Evolutionary conservation across 805 yeast genomes (phyloP).

Genomic region (Candida caryicola): DNA sequence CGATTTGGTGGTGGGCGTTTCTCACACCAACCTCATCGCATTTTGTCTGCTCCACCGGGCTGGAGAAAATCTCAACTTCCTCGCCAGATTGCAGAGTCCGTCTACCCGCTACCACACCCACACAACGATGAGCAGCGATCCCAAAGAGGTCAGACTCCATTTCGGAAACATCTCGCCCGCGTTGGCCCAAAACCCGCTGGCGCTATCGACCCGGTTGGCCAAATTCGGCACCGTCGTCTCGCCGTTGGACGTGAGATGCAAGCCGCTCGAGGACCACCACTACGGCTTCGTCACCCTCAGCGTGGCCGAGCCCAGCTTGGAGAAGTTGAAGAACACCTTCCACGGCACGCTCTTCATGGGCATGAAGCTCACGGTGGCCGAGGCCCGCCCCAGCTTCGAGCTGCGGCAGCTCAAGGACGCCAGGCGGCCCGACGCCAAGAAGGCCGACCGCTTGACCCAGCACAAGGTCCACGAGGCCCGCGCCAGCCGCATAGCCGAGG

Average conservation of each 20-base stretch:
- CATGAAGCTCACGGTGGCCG: constrained; percentile 53
- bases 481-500: constrained; percentile 43
- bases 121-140: not conserved
- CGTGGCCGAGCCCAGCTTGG: constrained; percentile 44
- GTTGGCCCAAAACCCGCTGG: constrained; percentile 44
- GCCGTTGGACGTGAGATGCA: constrained; percentile 52
- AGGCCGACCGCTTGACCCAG: constrained; percentile 25
- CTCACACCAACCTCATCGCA: not conserved
- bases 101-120: not conserved
- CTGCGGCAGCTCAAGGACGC: constrained; percentile 47
- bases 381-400: constrained; percentile 58
- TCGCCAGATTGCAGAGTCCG: constrained; percentile 1
- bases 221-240: constrained; percentile 57
- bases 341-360: constrained; percentile 80
- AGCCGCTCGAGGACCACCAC: constrained; percentile 48
- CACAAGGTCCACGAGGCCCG: constrained; percentile 33
- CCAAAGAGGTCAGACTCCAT: constrained; percentile 37
- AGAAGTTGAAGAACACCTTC: constrained; percentile 52
- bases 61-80: too few species aligned
- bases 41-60: too few species aligned
- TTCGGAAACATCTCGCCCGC: constrained; percentile 65
- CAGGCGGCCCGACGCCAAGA: constrained; percentile 36
- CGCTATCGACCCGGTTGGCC: constrained; percentile 53
- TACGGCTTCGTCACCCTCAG: constrained; percentile 69
- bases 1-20: not conserved